Conservation (phyloP, 1,139 yeast genomes). For the Candida tropicalis region DNA sequence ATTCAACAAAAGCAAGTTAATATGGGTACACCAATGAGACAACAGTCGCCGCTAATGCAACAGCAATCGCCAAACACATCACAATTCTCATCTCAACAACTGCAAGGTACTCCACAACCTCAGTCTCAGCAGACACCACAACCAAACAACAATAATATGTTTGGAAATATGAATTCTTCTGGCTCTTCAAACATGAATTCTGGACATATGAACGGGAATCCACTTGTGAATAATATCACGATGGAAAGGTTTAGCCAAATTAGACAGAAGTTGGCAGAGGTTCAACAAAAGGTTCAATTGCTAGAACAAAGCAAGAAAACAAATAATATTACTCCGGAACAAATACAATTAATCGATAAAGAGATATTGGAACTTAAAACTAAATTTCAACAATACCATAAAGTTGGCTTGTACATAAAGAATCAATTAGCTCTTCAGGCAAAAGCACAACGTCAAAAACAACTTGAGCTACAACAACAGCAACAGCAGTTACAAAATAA, state of each 20-base stretch:
- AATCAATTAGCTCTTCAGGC: slow-evolving; percentile 43
- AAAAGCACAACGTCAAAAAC: slow-evolving; percentile 19
- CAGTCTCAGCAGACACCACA: slow-evolving; percentile 7
- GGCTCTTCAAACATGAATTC: slow-evolving; percentile 13
- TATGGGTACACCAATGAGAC: slow-evolving; percentile 11
- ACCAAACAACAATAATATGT: slow-evolving; percentile 4
- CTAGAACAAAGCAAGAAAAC: slow-evolving; percentile 32
- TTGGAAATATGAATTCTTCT: slow-evolving; percentile 11
- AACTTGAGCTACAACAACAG: slow-evolving; percentile 12
- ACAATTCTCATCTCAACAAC: slow-evolving; percentile 5
- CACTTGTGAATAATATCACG: slow-evolving; percentile 29
- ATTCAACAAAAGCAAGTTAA: slow-evolving; percentile 13
- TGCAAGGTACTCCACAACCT: slow-evolving; percentile 6
- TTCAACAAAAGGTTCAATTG: slow-evolving; percentile 43
- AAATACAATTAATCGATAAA: slow-evolving; percentile 36
- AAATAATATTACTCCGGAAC: slow-evolving; percentile 25
- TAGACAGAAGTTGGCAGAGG: slow-evolving; percentile 41
- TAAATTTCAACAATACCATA: slow-evolving; percentile 42
- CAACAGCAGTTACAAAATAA: slow-evolving; percentile 9
- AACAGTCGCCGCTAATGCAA: slow-evolving; percentile 14
- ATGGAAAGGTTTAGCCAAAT: slow-evolving; percentile 46
- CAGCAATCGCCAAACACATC: slow-evolving; percentile 15
- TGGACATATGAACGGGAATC: slow-evolving; percentile 10
- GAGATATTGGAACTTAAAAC: slow-evolving; percentile 40
- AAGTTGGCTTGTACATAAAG: slow-evolving; percentile 43